These are phyloP conservation scores for Tulasnella sp. DNA, from an alignment of 768 basidiomycete genomes.

Conservation along the genomic window DNA sequence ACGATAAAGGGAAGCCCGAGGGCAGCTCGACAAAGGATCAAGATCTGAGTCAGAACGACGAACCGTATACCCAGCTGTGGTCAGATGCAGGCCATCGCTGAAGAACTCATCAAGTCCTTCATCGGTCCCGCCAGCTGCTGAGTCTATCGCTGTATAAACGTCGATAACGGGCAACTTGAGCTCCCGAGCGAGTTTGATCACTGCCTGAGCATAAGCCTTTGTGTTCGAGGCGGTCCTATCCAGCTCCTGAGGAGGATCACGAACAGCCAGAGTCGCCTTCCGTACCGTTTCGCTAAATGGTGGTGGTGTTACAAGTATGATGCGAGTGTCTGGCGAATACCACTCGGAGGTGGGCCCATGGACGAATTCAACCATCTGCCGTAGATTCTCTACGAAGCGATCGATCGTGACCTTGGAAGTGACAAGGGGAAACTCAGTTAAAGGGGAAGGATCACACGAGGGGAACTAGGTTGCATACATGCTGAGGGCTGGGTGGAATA, in stretches of 20 bases:
- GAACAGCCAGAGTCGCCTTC: slow-evolving; percentile 38
- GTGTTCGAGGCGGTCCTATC: slow-evolving; percentile 58
- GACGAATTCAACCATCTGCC: slow-evolving; percentile 50
- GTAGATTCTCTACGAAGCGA: slow-evolving; percentile 54
- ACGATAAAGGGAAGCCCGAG: neutral
- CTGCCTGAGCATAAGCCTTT: slow-evolving; percentile 58
- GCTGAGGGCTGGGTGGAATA: slow-evolving; percentile 52
- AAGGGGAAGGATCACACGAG: neutral
- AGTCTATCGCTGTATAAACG: slow-evolving; percentile 62
- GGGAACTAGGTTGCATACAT: slow-evolving; percentile 36
- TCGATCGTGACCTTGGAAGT: slow-evolving; percentile 36
- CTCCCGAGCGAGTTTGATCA: slow-evolving; percentile 46
- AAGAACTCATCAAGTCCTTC: slow-evolving; percentile 42
- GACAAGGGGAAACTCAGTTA: neutral
- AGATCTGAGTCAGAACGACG: slow-evolving; percentile 23
- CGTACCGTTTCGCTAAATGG: slow-evolving; percentile 63
- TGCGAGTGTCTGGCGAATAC: slow-evolving; percentile 60
- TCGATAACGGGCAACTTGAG: slow-evolving; percentile 57
- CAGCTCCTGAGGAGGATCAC: slow-evolving; percentile 40
- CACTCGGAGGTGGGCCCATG: slow-evolving; percentile 49
- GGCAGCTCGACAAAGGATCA: neutral
- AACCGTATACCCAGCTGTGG: slow-evolving; percentile 61
- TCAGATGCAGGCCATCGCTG: slow-evolving; percentile 74
- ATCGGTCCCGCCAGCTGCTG: slow-evolving; percentile 57
- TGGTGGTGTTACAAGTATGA: slow-evolving; percentile 78